Percentiles rank a stretch among this genome's conserved stretches.
phyloP scores from a whole-genome alignment of 192 early-diverging fungal genomes.

The Chytriomyces confervae region DNA sequence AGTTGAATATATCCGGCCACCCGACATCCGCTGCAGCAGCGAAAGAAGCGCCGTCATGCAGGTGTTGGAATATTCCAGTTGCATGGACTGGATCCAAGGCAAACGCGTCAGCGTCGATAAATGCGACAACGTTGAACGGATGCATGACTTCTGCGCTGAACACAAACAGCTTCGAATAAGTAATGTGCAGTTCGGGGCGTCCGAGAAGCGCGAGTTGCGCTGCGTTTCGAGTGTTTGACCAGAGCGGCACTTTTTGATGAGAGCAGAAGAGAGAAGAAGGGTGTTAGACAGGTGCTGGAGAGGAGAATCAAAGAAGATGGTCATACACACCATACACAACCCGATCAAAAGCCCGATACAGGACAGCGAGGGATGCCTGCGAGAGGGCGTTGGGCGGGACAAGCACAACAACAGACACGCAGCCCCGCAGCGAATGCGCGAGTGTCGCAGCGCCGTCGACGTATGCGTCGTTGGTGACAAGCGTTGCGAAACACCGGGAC shows the following conservation, averaged over 20 bases:
- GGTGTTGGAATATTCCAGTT: slow-evolving; percentile 55
- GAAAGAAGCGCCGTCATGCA: slow-evolving; percentile 54
- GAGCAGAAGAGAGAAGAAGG: no score
- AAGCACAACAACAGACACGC: slow-evolving; percentile 74
- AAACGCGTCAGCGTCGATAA: slow-evolving; percentile 91
- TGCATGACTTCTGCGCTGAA: slow-evolving; percentile 70
- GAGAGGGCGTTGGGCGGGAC: slow-evolving; percentile 68
- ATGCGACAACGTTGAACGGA: slow-evolving; percentile 70
- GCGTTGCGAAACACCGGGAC: slow-evolving; percentile 69
- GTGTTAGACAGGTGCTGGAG: no score
- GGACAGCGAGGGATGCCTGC: slow-evolving; percentile 48
- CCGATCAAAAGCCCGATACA: slow-evolving; percentile 69
- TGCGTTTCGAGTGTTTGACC: slow-evolving; percentile 41
- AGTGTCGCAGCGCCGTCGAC: slow-evolving; percentile 84
- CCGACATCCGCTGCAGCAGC: slow-evolving; percentile 91
- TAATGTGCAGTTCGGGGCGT: slow-evolving; percentile 87
- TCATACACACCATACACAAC: slow-evolving; percentile 60
- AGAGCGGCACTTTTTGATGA: slow-evolving; percentile 1
- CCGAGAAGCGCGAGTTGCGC: slow-evolving; percentile 76
- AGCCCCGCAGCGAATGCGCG: slow-evolving; percentile 73
- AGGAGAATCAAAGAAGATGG: slow-evolving; percentile 64
- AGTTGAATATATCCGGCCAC: slow-evolving; percentile 98
- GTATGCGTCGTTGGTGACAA: slow-evolving; percentile 86
- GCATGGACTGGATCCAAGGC: slow-evolving; percentile 75
- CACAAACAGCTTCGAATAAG: slow-evolving; percentile 89